These are phyloP conservation scores for Canavalia gladiata DNA, from an alignment of 306 rosid genomes.

Conservation along the genomic window DNA sequence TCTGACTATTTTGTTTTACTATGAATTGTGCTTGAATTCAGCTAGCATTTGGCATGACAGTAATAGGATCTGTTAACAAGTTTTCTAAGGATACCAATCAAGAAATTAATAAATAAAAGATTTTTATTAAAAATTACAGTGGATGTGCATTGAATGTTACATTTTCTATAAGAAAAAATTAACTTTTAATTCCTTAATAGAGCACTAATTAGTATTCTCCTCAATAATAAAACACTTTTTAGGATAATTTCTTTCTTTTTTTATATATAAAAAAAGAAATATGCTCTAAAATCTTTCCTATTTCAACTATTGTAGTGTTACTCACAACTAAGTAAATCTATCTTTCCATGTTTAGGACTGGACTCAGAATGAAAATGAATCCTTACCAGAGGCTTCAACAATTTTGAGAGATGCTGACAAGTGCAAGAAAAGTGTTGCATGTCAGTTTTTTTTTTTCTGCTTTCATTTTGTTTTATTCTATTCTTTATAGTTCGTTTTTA, in stretches of 20 bases:
- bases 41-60: too few relatives aligned
- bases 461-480: constrained; percentile 25
- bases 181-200: neutral
- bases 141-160: neutral
- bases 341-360: constrained; percentile 45
- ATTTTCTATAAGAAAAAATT: neutral
- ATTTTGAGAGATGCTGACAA: constrained; percentile 64
- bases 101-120: neutral
- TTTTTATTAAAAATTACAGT: neutral
- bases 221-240: neutral
- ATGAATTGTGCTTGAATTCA: too few relatives aligned
- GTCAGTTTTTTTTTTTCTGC: constrained; percentile 40
- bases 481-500: constrained; percentile 24
- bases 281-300: neutral
- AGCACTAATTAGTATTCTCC: neutral
- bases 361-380: constrained; percentile 47
- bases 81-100: neutral
- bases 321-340: constrained; percentile 14
- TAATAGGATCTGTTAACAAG: too few relatives aligned
- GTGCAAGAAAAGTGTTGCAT: constrained; percentile 51
- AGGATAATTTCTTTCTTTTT: neutral
- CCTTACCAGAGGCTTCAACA: constrained; percentile 55
- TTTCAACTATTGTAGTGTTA: constrained; percentile 16
- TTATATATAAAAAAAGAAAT: neutral
- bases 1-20: too few relatives aligned